These are phyloP conservation scores for Podochytrium sp. DNA, from an alignment of 192 early-diverging fungal genomes.

Conservation along the genomic window DNA sequence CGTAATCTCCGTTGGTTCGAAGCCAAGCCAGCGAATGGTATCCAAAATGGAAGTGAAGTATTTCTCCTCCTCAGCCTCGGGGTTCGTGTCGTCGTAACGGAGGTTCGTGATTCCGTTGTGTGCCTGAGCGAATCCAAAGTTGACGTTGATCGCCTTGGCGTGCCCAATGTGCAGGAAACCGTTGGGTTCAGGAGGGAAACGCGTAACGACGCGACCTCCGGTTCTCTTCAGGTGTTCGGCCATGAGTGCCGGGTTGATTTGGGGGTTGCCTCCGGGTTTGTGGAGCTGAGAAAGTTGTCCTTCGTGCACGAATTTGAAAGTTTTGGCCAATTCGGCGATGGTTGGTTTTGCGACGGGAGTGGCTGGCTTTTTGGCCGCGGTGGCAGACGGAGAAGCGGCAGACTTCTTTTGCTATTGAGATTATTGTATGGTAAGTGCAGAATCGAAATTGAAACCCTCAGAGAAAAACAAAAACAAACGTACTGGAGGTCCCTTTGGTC, in stretches of 20 bases:
- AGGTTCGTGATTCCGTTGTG: slow-evolving; percentile 91
- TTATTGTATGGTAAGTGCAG: not conserved
- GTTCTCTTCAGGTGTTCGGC: slow-evolving; percentile 88
- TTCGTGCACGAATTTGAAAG: slow-evolving; percentile 71
- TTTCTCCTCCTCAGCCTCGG: slow-evolving; percentile 91
- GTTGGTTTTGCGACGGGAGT: slow-evolving; percentile 35
- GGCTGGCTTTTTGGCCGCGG: slow-evolving; percentile 36
- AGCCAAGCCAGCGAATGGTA: slow-evolving; percentile 94
- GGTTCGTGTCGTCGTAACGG: slow-evolving; percentile 88
- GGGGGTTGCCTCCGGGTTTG: slow-evolving; percentile 94
- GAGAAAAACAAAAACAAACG: not conserved
- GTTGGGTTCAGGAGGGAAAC: slow-evolving; percentile 99
- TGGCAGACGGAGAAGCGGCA: slow-evolving; percentile 38
- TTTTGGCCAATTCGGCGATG: slow-evolving; percentile 60
- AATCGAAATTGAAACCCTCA: not conserved
- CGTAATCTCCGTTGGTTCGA: slow-evolving; percentile 85
- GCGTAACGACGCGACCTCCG: slow-evolving; percentile 89
- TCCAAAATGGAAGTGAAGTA: slow-evolving; percentile 97
- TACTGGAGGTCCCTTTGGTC: slow-evolving; percentile 94
- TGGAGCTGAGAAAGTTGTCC: slow-evolving; percentile 93
- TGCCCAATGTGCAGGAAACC: slow-evolving; percentile 99
- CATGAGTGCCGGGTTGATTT: slow-evolving; percentile 91
- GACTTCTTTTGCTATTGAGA: slow-evolving; percentile 3
- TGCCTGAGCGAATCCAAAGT: slow-evolving; percentile 96
- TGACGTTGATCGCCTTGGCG: slow-evolving; percentile 99